Evolutionary conservation across 192 early-diverging fungal species (phyloP).

Genomic region (Dissophora globulifera): DNA sequence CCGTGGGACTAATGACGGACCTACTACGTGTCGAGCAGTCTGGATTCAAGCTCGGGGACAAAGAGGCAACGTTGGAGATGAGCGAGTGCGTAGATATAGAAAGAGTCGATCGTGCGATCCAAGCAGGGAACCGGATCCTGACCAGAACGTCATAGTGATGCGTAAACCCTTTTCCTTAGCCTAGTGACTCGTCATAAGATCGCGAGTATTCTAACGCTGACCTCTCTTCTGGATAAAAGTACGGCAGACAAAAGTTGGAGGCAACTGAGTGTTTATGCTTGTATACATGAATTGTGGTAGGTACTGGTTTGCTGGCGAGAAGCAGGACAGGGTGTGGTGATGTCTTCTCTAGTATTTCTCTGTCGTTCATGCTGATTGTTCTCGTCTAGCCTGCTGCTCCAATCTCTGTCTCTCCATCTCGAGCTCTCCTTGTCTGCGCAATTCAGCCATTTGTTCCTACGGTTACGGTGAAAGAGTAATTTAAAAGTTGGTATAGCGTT

Average conservation of each 20-base stretch:
- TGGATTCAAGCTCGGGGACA: slow-evolving; percentile 56
- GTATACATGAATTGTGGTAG: too few species aligned
- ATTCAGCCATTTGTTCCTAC: slow-evolving; percentile 53
- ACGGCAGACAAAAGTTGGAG: too few species aligned
- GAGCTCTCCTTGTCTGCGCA: slow-evolving; percentile 36
- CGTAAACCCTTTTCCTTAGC: too few species aligned
- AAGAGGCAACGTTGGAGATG: slow-evolving; percentile 55
- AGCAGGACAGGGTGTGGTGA: too few species aligned
- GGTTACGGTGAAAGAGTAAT: too few species aligned
- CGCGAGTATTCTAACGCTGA: too few species aligned
- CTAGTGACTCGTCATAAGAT: too few species aligned
- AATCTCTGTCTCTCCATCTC: slow-evolving; percentile 49
- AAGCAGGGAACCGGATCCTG: slow-evolving; percentile 25
- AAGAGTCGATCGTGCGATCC: slow-evolving; percentile 21
- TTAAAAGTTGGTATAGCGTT: too few species aligned
- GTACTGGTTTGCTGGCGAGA: too few species aligned
- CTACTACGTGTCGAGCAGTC: slow-evolving; percentile 71
- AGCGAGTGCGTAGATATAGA: slow-evolving; percentile 52
- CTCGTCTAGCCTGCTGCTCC: slow-evolving; percentile 50
- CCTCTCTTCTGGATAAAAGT: too few species aligned
- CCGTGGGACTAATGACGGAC: slow-evolving; percentile 69
- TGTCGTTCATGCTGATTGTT: slow-evolving; percentile 14
- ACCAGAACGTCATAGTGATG: neutral
- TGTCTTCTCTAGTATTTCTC: too few species aligned
- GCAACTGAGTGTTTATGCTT: too few species aligned